Conservation (phyloP, 2,329 filamentous ascomycete species). For the Blastomyces silverae region DNA sequence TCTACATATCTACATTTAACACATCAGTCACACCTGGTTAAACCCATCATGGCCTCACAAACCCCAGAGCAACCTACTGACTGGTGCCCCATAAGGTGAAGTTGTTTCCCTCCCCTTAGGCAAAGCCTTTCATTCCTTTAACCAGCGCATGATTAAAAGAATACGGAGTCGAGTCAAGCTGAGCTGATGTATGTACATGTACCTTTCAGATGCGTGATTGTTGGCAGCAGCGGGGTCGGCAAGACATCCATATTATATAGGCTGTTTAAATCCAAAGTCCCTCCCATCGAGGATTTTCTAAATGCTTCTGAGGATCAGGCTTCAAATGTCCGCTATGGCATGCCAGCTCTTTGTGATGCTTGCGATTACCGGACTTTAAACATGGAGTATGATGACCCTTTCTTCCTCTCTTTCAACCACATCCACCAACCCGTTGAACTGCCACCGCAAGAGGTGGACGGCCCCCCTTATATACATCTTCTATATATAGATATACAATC, state of each 20-base stretch:
- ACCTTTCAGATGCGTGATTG: neutral
- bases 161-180: neutral
- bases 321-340: neutral
- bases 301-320: neutral
- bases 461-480: neutral
- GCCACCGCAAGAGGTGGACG: neutral
- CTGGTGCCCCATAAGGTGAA: neutral
- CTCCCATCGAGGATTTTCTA: neutral
- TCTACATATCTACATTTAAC: neutral
- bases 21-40: neutral
- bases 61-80: neutral
- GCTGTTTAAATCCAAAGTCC: neutral
- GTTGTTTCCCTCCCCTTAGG: neutral
- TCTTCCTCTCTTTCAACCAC: neutral
- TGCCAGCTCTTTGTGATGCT: neutral
- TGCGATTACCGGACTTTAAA: neutral
- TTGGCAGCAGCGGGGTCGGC: neutral
- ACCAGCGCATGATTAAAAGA: neutral
- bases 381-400: neutral
- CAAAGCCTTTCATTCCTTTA: neutral
- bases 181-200: neutral
- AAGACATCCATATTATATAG: constrained; percentile 2
- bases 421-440: neutral
- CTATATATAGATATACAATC: neutral
- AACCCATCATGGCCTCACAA: neutral